Evolutionary conservation across 257 asterid genomes (phyloP).

Genomic region (Salvia miltiorrhiza): DNA sequence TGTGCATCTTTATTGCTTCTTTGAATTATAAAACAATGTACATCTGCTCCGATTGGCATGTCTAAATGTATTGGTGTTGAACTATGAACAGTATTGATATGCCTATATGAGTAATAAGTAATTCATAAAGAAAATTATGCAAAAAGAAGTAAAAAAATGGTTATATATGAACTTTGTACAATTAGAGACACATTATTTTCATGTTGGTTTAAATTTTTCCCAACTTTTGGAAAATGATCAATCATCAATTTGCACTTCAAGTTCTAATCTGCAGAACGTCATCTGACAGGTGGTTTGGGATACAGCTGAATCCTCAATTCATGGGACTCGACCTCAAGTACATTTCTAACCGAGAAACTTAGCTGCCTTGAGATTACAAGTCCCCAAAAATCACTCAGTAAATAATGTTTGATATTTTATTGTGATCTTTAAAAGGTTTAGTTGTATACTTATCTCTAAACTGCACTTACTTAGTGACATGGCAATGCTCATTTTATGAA

Average conservation of each 20-base stretch:
- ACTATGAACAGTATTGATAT: slow-evolving; percentile 16
- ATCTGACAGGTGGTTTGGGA: slow-evolving; percentile 88
- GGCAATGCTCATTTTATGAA: background rate
- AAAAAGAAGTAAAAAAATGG: background rate
- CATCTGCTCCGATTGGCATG: background rate
- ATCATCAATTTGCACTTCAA: slow-evolving; percentile 16
- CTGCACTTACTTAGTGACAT: background rate
- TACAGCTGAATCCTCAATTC: slow-evolving; percentile 91
- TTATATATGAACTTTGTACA: background rate
- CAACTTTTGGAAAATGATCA: background rate
- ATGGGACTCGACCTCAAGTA: slow-evolving; percentile 98
- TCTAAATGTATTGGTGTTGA: slow-evolving; percentile 6
- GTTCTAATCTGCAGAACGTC: slow-evolving; percentile 24
- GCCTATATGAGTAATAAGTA: background rate
- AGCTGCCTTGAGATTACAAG: slow-evolving; percentile 9
- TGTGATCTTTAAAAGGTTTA: background rate
- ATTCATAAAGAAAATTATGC: background rate
- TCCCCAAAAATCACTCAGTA: background rate
- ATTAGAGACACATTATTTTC: background rate
- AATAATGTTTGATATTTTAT: slow-evolving; percentile 4
- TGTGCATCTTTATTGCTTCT: slow-evolving; percentile 2
- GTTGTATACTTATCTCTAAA: slow-evolving; percentile 4
- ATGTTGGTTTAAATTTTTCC: slow-evolving; percentile 1
- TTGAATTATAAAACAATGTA: background rate
- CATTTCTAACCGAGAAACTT: slow-evolving; percentile 23